These are phyloP conservation scores for Vanrija sp. DNA, from an alignment of 1,284 basidiomycete species.

Conservation along the genomic window DNA sequence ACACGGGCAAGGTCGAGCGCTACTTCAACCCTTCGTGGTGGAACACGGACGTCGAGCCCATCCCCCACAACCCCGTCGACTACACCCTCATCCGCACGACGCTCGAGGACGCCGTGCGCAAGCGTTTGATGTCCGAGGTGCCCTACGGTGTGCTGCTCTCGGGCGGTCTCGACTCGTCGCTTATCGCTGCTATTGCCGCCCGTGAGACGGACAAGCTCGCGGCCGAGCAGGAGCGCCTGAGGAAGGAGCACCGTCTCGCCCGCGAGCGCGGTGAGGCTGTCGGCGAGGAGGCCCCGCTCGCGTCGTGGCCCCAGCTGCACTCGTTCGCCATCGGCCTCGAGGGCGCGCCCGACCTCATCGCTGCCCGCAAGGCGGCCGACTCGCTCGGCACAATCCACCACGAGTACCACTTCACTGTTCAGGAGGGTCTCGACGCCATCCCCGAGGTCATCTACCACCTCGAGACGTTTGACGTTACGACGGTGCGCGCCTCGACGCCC, in stretches of 20 bases:
- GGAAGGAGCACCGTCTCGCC: constrained; percentile 52
- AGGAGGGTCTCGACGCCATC: constrained; percentile 96
- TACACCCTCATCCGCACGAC: constrained; percentile 69
- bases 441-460: constrained; percentile 98
- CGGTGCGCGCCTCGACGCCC: constrained; percentile 93
- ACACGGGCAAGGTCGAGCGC: constrained; percentile 66
- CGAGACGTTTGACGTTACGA: constrained; percentile 99
- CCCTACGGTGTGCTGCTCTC: constrained; percentile 96
- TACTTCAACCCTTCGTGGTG: constrained; percentile 89
- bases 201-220: constrained; percentile 92
- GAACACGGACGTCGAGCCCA: constrained; percentile 62
- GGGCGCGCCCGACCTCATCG: constrained; percentile 91
- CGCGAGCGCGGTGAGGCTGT: constrained; percentile 34
- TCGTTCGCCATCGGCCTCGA: constrained; percentile 97
- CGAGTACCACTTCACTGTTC: constrained; percentile 97
- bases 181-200: constrained; percentile 96
- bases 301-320: constrained; percentile 93
- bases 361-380: constrained; percentile 89
- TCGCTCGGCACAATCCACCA: constrained; percentile 95
- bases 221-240: constrained; percentile 67
- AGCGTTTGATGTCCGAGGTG: constrained; percentile 94
- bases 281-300: constrained; percentile 59
- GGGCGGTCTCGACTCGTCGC: constrained; percentile 91
- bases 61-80: constrained; percentile 65
- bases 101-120: constrained; percentile 88